Evolutionary conservation across 345 rosid genomes (phyloP).

Genomic region (Syzygium aromaticum): DNA sequence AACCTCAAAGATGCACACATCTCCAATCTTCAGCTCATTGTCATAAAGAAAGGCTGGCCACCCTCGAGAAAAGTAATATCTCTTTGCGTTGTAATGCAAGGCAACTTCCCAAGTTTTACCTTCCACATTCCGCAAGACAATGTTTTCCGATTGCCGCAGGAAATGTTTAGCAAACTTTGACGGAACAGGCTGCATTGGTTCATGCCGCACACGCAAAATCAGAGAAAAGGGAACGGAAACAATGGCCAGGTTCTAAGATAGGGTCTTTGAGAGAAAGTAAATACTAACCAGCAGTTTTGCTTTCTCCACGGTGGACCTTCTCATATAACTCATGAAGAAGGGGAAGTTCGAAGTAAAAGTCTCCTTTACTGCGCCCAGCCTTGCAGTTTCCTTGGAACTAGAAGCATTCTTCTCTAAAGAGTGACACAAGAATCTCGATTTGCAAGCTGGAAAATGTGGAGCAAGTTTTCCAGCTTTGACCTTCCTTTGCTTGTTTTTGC

Average conservation of each 20-base stretch:
- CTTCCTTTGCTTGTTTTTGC: not conserved
- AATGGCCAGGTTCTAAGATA: not conserved
- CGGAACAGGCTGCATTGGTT: not conserved
- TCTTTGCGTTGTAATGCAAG: not conserved
- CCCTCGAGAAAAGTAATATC: not conserved
- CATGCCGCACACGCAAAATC: not conserved
- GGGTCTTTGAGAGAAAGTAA: not conserved
- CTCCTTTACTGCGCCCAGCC: not conserved
- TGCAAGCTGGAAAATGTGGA: not conserved
- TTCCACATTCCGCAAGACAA: not conserved
- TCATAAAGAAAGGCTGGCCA: not conserved
- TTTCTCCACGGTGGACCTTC: not conserved
- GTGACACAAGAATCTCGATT: not conserved
- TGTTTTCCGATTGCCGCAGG: not conserved
- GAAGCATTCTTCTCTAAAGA: not conserved
- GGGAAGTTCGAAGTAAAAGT: not conserved
- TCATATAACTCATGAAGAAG: not conserved
- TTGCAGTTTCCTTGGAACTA: not conserved
- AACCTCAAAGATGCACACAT: not conserved
- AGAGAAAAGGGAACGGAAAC: not conserved
- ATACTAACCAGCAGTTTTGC: not conserved
- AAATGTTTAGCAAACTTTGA: not conserved
- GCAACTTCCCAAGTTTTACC: not conserved
- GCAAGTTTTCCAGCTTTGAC: not conserved
- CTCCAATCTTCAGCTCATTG: not conserved